Evolutionary conservation across 805 yeast species (phyloP).

Genomic region (Dipodascus geniculatus): DNA sequence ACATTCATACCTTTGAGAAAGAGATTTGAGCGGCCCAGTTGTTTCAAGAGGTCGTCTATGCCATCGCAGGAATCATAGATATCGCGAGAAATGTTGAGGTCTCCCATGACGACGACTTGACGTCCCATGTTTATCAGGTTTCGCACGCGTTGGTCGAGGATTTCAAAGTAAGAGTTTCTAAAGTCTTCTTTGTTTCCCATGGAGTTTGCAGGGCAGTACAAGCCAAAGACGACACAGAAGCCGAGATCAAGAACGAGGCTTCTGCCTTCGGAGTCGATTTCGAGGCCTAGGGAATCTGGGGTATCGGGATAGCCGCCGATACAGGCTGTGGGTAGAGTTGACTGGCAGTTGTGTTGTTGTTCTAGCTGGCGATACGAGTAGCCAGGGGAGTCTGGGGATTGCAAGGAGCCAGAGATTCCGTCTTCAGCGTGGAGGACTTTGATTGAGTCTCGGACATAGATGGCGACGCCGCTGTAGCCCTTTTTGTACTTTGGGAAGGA

Average conservation of each 20-base stretch:
- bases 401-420: conserved; percentile 68
- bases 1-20: conserved; percentile 6
- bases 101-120: conserved; percentile 74
- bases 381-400: conserved; percentile 11
- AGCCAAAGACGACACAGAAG: conserved; percentile 33
- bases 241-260: conserved; percentile 61
- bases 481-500: conserved; percentile 55
- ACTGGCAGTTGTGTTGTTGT: conserved; percentile 10
- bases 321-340: conserved; percentile 14
- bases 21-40: neutral
- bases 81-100: conserved; percentile 72
- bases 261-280: conserved; percentile 77
- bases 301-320: conserved; percentile 64
- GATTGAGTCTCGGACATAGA: conserved; percentile 47
- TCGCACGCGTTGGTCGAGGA: conserved; percentile 50
- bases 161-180: conserved; percentile 44
- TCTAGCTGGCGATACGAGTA: conserved; percentile 21
- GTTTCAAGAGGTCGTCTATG: conserved; percentile 35
- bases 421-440: conserved; percentile 71
- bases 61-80: conserved; percentile 73
- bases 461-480: conserved; percentile 90
- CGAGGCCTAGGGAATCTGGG: conserved; percentile 29
- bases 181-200: conserved; percentile 40
- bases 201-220: conserved; percentile 91
- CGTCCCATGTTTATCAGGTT: conserved; percentile 48